phyloP scores from a whole-genome alignment of 2,329 filamentous ascomycete genomes.

The Phaeosphaeria sp. region DNA sequence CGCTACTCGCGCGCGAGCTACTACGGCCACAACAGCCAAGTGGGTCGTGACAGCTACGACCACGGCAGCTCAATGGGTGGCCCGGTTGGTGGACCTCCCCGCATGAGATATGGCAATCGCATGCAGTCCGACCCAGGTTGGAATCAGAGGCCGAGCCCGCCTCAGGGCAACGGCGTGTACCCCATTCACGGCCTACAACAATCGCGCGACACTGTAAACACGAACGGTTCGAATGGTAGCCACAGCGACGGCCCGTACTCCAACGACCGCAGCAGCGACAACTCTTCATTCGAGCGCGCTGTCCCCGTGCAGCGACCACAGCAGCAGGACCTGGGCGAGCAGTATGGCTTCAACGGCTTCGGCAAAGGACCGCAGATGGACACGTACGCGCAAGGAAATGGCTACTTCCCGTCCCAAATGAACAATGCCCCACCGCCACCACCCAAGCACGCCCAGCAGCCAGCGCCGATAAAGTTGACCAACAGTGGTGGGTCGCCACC shows the following conservation, averaged over 20 bases:
- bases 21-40: constrained; percentile 48
- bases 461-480: constrained; percentile 35
- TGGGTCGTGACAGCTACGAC: constrained; percentile 48
- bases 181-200: constrained; percentile 69
- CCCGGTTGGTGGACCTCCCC: constrained; percentile 43
- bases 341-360: constrained; percentile 68
- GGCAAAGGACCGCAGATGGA: constrained; percentile 53
- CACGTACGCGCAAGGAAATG: constrained; percentile 41
- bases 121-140: constrained; percentile 54
- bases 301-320: constrained; percentile 51
- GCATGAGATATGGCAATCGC: constrained; percentile 50
- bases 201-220: constrained; percentile 87
- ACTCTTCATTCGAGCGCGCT: constrained; percentile 84
- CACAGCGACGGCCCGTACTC: constrained; percentile 75
- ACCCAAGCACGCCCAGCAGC: constrained; percentile 25
- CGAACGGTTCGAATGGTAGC: constrained; percentile 75
- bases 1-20: constrained; percentile 43
- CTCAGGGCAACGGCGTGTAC: constrained; percentile 47
- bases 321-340: constrained; percentile 45
- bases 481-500: constrained; percentile 18
- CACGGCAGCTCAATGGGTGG: constrained; percentile 37
- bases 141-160: constrained; percentile 42
- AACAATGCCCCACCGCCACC: constrained; percentile 25
- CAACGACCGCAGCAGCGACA: constrained; percentile 91
- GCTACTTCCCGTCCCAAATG: constrained; percentile 26